Base-by-base conservation (phyloP, 495 filamentous ascomycete species). In the Thermothielavioides terrestris region DNA sequence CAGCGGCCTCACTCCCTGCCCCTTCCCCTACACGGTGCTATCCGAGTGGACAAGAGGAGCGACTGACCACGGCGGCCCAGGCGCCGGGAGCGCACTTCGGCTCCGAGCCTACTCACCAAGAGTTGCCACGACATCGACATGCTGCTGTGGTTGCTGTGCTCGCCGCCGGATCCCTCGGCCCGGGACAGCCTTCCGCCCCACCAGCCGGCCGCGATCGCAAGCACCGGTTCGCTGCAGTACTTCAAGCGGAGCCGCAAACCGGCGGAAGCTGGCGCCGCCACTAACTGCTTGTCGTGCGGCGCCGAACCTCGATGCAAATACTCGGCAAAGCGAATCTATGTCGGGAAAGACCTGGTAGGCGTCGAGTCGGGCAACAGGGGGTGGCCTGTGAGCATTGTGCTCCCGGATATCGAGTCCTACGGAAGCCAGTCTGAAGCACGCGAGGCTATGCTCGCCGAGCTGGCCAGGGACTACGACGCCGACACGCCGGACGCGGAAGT, bases 51-150 rank as follows among this genome's bases (percentile, higher is more conserved):
- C 31, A 34, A 9, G 10, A 34, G 10, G 3, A 14, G 8, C 2
- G 4, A 12, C 38, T 41, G 14, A 41, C 22, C 14, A 11, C 21
- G 15, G 15, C 35, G n/a, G 9, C 8, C 12, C 15, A 56, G 53
- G 92, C 81, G 92, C 5, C 86, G 84, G 40, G 81, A 84, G 47
- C 82, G 77, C 2, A 73, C 72, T 0, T 78, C 80, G 1, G 86
- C 85, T 1, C 86, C 86, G 5, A 85, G 84, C 6, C 72, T 98
- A 5, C 74, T 98, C 10, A 95, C 92, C 4, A 98, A 97, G 62
- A 92, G 86, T 42, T 95, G 89, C 59, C 89, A 95, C 64, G 89
- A 95, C 56, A 86, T 97, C 23, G 91, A 98, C 54, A 78, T 95
- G 39, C 68, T 97, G 10, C 67, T 96, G 14, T 98, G 92, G 92